Evolutionary conservation across 345 rosid species (phyloP), one percentile per base, ranked within the genome.

Genomic region (Gossypium arboreum): DNA sequence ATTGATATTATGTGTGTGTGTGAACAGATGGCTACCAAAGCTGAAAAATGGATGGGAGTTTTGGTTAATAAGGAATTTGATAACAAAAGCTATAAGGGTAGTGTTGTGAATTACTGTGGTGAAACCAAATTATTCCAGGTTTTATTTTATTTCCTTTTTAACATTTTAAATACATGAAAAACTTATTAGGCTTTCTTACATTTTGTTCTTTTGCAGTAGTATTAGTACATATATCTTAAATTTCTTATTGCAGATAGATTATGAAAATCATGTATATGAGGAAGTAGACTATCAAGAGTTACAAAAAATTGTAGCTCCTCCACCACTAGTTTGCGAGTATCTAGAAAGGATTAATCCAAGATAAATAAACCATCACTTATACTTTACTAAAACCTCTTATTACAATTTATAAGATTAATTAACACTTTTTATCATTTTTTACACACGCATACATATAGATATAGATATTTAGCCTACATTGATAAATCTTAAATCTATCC

Each of bases 51-150:
- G 69, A 48, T 76, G 12, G 74, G 79, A 68, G 29, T 34, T 47
- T 1, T 69, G 55, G 74, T 76, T 9, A n/a, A 9, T 17, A 76
- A 39, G 18, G 45, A 58, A 2, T 29, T 9, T 48, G 59, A 47
- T 48, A 16, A 59, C n/a, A 39, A 48, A n/a, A 34, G 41, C 2
- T 12, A 47, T 11, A 59, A 69, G 48, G 79, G 74, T 1, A 3
- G 48, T 27, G 74, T 76, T 20, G 48, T 44, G 52, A 55, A 15
- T 18, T 76, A 47, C 55, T 55, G 24, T 20, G 74, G 34, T 12
- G 60, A 68, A 34, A 76, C 50, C 10, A 13, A 15, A 27, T 18
- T 34, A 11, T 76, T 44, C 18, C 48, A 68, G 79, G 79, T 76
- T n/a, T n/a, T 50, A 12, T 34, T 34, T 34, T 34, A 7, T 45